Evolutionary conservation across 2,329 filamentous ascomycete species (phyloP), one percentile per base, ranked within the genome.

Genomic region (Aspergillus hortae): DNA sequence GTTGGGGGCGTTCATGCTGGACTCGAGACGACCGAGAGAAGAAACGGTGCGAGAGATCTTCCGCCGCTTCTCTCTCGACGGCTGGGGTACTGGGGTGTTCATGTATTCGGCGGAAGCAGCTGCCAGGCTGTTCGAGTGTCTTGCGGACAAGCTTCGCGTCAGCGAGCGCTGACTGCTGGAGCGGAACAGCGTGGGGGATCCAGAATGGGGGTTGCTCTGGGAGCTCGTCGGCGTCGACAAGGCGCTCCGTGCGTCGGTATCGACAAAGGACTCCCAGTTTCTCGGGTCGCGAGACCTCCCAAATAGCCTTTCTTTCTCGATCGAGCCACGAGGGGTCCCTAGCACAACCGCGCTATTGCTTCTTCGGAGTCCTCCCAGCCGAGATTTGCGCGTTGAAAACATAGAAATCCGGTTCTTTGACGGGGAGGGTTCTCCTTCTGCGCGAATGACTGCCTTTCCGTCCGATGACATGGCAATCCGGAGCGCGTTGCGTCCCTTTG

Each of bases 181-280:
- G 43, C 90, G 81, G 55, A 96, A 79, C 27, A 95, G 79, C 57
- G 85, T 90, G 54, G 96, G 94, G 33, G 89, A 90, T 32, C 88
- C 88, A 54, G 88, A 82, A 49, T 59, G 59, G 2, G 59, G 52
- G 2, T 55, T 89, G 6, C 83, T 83, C 65, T 95, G 90, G 60
- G 89, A 85, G 71, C 92, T 88, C 9, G 89, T 88, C 59, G 90
- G 87, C n/a, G 83, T 82, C 19, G 87, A 91, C 50, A 96, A 75
- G 59, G 90, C 88, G 63, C 90, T 89, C 41, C 88, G 85, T 47
- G 82, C 78, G 59, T 94, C 89, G 6, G 86, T 85, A 66, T 95
- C 90, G 63, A 90, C 92, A 74, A 89, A 92, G 52, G 90, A 90
- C 65, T 95, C 90, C 92, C 92, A 96, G 6, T 88, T 89, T 46